Evolutionary conservation across 495 filamentous ascomycete species (phyloP).

Genomic region (Penicillium fimorum): DNA sequence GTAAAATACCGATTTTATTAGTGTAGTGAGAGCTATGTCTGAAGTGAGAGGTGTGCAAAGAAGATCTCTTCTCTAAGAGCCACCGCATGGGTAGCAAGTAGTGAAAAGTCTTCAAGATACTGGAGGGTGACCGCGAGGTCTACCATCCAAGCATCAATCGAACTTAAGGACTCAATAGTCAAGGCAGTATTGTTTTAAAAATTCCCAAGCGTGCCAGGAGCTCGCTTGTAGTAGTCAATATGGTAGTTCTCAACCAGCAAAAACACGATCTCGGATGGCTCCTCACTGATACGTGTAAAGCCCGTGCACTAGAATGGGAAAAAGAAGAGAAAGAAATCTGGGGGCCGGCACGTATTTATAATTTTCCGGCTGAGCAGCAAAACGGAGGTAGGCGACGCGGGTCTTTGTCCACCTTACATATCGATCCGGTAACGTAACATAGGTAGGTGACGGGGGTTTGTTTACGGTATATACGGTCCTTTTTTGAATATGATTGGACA

Average conservation of each 20-base stretch:
- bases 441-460: too few relatives aligned
- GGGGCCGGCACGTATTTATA: constrained; percentile 22
- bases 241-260: constrained; percentile 62
- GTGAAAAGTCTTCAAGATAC: constrained; percentile 38
- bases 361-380: constrained; percentile 16
- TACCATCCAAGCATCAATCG: constrained; percentile 13
- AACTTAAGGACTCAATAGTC: constrained; percentile 21
- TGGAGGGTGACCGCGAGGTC: constrained; percentile 4
- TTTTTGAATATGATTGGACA: too few relatives aligned
- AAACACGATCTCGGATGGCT: constrained; percentile 58
- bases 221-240: constrained; percentile 47
- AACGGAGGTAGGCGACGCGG: constrained; percentile 10
- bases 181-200: constrained; percentile 46
- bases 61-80: constrained; percentile 45
- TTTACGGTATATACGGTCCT: too few relatives aligned
- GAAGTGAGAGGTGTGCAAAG: too few relatives aligned
- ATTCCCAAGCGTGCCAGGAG: constrained; percentile 46
- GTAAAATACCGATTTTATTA: too few relatives aligned
- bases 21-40: too few relatives aligned
- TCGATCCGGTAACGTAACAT: too few relatives aligned
- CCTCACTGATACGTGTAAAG: constrained; percentile 58
- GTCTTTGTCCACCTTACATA: too few relatives aligned
- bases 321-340: constrained; percentile 28
- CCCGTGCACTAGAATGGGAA: constrained; percentile 54
- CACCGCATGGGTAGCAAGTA: constrained; percentile 41